A percentile compares a stretch with the other conserved stretches of the same genome.
phyloP scores from a whole-genome alignment of 2,329 filamentous ascomycete genomes.

The Geoglossum cookeanum region DNA sequence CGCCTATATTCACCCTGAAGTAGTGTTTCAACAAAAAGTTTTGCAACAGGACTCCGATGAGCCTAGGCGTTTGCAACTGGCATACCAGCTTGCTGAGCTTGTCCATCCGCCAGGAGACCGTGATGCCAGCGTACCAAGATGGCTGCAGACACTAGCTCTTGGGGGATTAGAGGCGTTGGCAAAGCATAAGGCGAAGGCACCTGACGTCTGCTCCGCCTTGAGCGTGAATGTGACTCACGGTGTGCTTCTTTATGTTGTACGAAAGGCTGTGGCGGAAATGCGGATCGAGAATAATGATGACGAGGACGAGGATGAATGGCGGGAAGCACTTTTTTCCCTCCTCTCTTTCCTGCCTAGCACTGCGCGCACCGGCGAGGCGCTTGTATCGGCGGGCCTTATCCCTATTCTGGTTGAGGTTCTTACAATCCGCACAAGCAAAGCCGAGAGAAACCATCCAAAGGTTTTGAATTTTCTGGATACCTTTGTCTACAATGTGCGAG shows the following conservation, averaged over 20 bases:
- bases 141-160: constrained; percentile 67
- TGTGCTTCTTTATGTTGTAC: constrained; percentile 77
- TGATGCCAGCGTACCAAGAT: constrained; percentile 43
- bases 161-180: constrained; percentile 70
- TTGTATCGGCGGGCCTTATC: constrained; percentile 77
- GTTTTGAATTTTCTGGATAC: constrained; percentile 77
- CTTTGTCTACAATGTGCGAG: constrained; percentile 67
- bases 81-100: constrained; percentile 81
- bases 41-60: constrained; percentile 78
- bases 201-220: constrained; percentile 75
- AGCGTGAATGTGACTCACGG: constrained; percentile 95
- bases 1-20: constrained; percentile 71
- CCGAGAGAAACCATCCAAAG: constrained; percentile 66
- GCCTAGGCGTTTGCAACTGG: constrained; percentile 70
- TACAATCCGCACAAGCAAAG: constrained; percentile 60
- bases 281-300: constrained; percentile 39
- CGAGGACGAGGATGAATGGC: constrained; percentile 64
- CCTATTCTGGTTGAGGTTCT: constrained; percentile 81
- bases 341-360: constrained; percentile 59
- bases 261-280: constrained; percentile 77
- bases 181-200: constrained; percentile 53
- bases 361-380: constrained; percentile 57
- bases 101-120: constrained; percentile 65
- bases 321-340: constrained; percentile 73
- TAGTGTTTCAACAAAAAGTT: constrained; percentile 68